Evolutionary conservation across 2,329 filamentous ascomycete genomes (phyloP), one percentile per base, ranked within the genome.

Genomic region (Alternaria atra): DNA sequence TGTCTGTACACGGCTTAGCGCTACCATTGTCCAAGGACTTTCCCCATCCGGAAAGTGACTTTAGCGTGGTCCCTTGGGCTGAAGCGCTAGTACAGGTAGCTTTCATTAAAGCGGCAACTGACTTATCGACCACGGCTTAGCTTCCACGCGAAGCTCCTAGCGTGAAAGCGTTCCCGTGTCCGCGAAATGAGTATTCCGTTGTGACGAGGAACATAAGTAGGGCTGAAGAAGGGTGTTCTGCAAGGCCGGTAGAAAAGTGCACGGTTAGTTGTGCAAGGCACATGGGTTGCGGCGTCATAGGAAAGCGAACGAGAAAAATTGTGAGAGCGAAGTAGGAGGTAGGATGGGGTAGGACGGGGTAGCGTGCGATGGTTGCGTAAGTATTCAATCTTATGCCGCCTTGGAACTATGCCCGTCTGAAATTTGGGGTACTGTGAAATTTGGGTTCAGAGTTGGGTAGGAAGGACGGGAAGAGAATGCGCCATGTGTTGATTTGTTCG

Each of bases 181-280:
- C 47, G 58, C 53, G 58, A 60, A 60, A 60, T 62, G 63, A 59
- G 56, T 46, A 60, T 44, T 44, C 44, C 44, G 48, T 51, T 47
- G 52, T 55, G 51, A 20, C 20, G 20, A 20, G 20, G 20, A 20
- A 32, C 40, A 29, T 56, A 46, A 40, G 42, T 60, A 67, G 62
- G 63, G 65, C 65, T 67, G 65, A 67, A 55, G 56, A 58, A 62
- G 59, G 50, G 32, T 65, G 32, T 65, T 40, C 46, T 65, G 53
- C 61, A 52, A 46, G 63, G 54, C 64, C 64, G 63, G 64, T 35
- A 59, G 67, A 70, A 65, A 58, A 68, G 58, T 72, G 68, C 69
- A 65, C 62, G 55, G 20, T 58, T 50, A 67, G 64, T 63, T 55
- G 64, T 67, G 62, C 67, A 66, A 42, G 63, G 60, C 20, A 58